phyloP scores from a whole-genome alignment of 2,329 filamentous ascomycete genomes.

The Ophiostoma sp. region DNA sequence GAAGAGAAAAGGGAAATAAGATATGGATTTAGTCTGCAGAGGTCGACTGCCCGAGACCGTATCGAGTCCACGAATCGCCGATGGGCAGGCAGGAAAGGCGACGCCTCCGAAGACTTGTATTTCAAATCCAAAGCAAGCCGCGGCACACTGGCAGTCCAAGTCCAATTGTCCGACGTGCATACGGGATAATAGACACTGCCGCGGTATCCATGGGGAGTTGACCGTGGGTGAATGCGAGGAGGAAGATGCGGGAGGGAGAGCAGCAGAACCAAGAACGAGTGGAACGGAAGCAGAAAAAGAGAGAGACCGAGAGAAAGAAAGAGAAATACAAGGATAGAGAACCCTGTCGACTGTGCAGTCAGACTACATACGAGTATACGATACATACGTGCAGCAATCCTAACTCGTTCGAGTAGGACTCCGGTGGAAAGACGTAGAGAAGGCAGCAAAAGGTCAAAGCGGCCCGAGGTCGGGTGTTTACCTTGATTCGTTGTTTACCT shows the following conservation, averaged over 20 bases:
- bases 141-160: not conserved
- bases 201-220: too few relatives aligned
- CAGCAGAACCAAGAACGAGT: too few relatives aligned
- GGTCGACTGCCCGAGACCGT: not conserved
- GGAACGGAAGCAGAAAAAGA: not conserved
- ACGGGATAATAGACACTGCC: not conserved
- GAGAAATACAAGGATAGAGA: too few relatives aligned
- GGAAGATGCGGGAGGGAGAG: not conserved
- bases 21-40: not conserved
- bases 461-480: not conserved
- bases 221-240: not conserved
- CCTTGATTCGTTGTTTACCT: too few relatives aligned
- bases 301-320: not conserved
- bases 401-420: not conserved
- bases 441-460: not conserved
- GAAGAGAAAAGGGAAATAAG: constrained; percentile 1
- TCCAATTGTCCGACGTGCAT: not conserved
- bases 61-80: not conserved
- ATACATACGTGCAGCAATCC: not conserved
- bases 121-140: not conserved
- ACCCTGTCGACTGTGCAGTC: not conserved
- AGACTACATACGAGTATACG: too few relatives aligned
- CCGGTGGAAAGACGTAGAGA: not conserved
- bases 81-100: not conserved
- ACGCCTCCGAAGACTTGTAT: not conserved